Evolutionary conservation across 352 stramenopile species (phyloP).

Genomic region (Blastocystis sp.): DNA sequence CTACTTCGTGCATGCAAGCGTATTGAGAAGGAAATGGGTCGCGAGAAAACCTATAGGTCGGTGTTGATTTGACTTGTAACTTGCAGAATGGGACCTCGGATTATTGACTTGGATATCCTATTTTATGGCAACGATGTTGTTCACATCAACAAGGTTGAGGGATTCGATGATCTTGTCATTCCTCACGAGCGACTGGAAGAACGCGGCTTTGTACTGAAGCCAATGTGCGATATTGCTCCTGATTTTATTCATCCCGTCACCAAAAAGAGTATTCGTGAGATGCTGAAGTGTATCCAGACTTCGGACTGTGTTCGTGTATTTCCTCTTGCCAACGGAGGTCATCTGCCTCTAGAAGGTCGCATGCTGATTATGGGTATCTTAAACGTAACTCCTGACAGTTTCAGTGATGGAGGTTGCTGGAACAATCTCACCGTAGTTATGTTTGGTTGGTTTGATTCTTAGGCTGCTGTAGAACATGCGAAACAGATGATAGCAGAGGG

Average conservation of each 20-base stretch:
- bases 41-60: slow-evolving; percentile 68
- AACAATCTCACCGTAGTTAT: slow-evolving; percentile 66
- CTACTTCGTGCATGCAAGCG: slow-evolving; percentile 75
- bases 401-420: slow-evolving; percentile 82
- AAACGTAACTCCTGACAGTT: slow-evolving; percentile 96
- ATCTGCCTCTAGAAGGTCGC: slow-evolving; percentile 53
- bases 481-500: slow-evolving; percentile 80
- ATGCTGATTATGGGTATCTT: slow-evolving; percentile 90
- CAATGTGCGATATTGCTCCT: slow-evolving; percentile 82
- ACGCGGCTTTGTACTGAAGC: slow-evolving; percentile 90
- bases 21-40: slow-evolving; percentile 79
- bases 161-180: slow-evolving; percentile 73
- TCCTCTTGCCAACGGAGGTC: neutral
- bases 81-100: slow-evolving; percentile 78
- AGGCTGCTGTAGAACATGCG: slow-evolving; percentile 74
- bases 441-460: neutral
- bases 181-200: slow-evolving; percentile 86
- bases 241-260: slow-evolving; percentile 52
- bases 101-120: slow-evolving; percentile 90
- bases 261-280: slow-evolving; percentile 14
- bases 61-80: slow-evolving; percentile 66
- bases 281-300: neutral
- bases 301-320: neutral
- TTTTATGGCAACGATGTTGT: slow-evolving; percentile 78
- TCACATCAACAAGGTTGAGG: slow-evolving; percentile 70